Base-by-base conservation (phyloP, 495 filamentous ascomycete species). In the Podospora pseudopauciseta region DNA sequence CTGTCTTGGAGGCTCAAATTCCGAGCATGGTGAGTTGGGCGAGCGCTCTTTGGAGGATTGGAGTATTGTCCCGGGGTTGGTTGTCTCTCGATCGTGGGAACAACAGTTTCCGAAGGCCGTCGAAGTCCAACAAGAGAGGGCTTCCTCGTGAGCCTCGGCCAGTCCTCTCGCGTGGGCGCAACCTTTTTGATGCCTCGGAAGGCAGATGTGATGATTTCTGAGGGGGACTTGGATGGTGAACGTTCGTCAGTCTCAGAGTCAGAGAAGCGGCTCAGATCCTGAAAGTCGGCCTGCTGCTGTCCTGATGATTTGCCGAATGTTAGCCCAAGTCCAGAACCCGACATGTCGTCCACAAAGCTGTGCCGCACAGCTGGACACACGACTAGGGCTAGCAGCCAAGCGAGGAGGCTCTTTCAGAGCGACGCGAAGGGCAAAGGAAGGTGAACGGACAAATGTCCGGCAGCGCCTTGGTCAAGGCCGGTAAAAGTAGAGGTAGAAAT, bases 141-240 rank as follows among this genome's bases (percentile, higher is more conserved):
- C 49, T 69, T 72, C 34, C 67, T 64, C 67, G 72, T 69, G 73
- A 80, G 62, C 69, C 70, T 67, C 65, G 74, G 67, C 64, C 74
- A 68, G 32, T 81, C 79, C 53, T 82, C 80, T 23, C 80, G 76
- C 20, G 75, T 75, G 3, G 80, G 79, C 7, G 79, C 78, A 28
- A 84, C 77, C 72, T 79, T 86, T 70, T 77, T 84, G 54, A 85
- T 77, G 59, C 81, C 80, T 54, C 80, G 79, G 68, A 84, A 83
- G 66, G 83, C 83, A 65, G 82, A 82, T 19, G 78, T 78, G 15
- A 85, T 65, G 65, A 86, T 69, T 5, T 82, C 82, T 71, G 76
- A 78, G 56, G 76, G 74, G 15, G 78, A 79, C 70, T 72, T 79
- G 30, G 73, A 68, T 13, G 75, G 72, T 5, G 73, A 70, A 63